Percentiles rank a stretch among this genome's conserved stretches.
phyloP scores from a whole-genome alignment of 345 rosid genomes.

The Pistacia atlantica region DNA sequence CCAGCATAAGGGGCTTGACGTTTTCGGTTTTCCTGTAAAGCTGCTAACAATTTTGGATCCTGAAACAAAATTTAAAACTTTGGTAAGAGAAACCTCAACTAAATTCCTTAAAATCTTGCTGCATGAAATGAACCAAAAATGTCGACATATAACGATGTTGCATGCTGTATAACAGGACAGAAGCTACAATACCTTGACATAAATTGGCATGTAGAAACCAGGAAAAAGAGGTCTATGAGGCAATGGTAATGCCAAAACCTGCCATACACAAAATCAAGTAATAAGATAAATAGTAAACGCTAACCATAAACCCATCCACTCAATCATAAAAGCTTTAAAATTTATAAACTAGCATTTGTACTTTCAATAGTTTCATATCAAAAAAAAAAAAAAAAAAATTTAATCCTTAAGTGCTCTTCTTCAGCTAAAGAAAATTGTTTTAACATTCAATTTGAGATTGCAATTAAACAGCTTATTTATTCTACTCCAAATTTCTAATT shows the following conservation, averaged over 20 bases:
- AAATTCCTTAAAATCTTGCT: background rate
- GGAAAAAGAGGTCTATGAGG: slow-evolving; percentile 94
- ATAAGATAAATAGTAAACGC: slow-evolving; percentile 7
- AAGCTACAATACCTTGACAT: slow-evolving; percentile 72
- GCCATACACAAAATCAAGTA: slow-evolving; percentile 27
- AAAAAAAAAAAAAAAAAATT: too few species aligned
- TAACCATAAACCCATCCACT: background rate
- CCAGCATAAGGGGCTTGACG: slow-evolving; percentile 99
- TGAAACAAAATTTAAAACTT: slow-evolving; percentile 27
- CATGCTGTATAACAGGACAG: background rate
- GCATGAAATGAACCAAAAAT: background rate
- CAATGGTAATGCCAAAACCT: slow-evolving; percentile 94
- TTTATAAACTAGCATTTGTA: too few species aligned
- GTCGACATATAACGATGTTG: background rate
- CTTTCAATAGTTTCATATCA: too few species aligned
- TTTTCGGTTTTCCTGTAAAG: slow-evolving; percentile 87
- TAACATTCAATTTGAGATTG: too few species aligned
- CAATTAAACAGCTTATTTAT: too few species aligned
- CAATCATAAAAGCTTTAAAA: background rate
- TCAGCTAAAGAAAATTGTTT: too few species aligned
- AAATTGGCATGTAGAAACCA: slow-evolving; percentile 98
- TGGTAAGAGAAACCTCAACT: slow-evolving; percentile 18
- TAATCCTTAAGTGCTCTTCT: background rate
- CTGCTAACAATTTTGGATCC: slow-evolving; percentile 94
- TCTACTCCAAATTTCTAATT: too few species aligned